Percentiles rank a stretch among this genome's conserved stretches.
Evolutionary conservation across 2,329 filamentous ascomycete species (phyloP).

Genomic region (Arthrobotrys pseudoclavata): DNA sequence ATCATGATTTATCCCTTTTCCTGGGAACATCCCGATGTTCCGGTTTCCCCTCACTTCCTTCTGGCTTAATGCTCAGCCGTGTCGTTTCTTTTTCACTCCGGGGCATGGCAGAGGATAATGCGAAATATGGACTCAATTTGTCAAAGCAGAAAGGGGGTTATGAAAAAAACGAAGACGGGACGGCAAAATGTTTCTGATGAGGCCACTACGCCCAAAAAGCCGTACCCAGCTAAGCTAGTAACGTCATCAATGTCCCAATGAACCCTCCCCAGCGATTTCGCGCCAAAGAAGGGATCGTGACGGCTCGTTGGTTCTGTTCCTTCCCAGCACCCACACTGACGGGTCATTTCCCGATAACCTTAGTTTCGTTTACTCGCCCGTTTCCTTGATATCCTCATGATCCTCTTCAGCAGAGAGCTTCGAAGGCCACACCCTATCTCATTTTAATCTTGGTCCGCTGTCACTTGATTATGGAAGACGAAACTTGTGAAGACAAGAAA

Average conservation of each 20-base stretch:
- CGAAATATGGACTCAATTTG: constrained; percentile 41
- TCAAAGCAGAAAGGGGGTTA: constrained; percentile 34
- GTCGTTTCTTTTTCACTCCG: constrained; percentile 40
- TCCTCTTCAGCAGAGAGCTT: constrained; percentile 12
- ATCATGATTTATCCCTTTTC: constrained; percentile 59
- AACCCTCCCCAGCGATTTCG: constrained; percentile 40
- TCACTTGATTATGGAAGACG: background rate
- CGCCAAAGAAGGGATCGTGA: constrained; percentile 50
- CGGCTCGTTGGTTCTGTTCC: constrained; percentile 48
- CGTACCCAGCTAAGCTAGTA: constrained; percentile 34
- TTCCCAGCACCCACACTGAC: constrained; percentile 59
- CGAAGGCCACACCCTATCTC: constrained; percentile 13
- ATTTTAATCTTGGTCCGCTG: constrained; percentile 4
- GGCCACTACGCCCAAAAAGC: constrained; percentile 35
- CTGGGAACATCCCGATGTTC: constrained; percentile 58
- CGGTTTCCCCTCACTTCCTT: constrained; percentile 56
- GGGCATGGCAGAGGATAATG: constrained; percentile 25
- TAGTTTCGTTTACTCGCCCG: constrained; percentile 31
- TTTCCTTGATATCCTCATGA: constrained; percentile 23
- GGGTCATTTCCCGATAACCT: constrained; percentile 57
- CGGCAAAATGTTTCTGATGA: constrained; percentile 59
- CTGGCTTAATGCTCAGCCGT: constrained; percentile 31
- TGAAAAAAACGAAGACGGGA: constrained; percentile 29
- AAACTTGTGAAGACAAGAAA: constrained; percentile 14
- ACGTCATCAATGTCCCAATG: constrained; percentile 53